Evolutionary conservation across 768 basidiomycete genomes (phyloP).

Genomic region (Suillus placidus): DNA sequence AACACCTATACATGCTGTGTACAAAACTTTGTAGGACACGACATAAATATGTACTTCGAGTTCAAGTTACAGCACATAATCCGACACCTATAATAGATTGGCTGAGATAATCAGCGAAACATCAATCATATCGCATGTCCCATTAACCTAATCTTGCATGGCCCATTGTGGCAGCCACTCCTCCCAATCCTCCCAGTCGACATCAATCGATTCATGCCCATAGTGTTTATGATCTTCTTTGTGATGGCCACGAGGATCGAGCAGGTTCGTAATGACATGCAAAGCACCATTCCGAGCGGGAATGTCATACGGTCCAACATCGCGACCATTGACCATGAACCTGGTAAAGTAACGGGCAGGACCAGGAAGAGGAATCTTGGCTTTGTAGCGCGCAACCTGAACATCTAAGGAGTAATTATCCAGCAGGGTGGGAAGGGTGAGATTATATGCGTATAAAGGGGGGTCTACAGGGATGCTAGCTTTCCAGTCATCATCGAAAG

Average conservation of each 20-base stretch:
- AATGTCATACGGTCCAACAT: constrained; percentile 46
- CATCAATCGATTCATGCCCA: constrained; percentile 10
- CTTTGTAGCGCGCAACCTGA: constrained; percentile 49
- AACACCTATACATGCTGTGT: background rate
- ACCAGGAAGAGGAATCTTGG: constrained; percentile 42
- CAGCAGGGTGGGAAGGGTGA: constrained; percentile 46
- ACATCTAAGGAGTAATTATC: constrained; percentile 47
- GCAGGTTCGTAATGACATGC: constrained; percentile 47
- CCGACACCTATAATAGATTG: background rate
- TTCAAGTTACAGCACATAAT: background rate
- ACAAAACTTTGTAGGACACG: background rate
- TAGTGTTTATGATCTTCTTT: constrained; percentile 2
- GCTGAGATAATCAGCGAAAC: background rate
- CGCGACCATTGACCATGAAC: constrained; percentile 43
- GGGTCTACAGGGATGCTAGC: background rate
- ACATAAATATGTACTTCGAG: background rate
- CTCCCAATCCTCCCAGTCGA: constrained; percentile 49
- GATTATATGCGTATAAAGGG: constrained; percentile 37
- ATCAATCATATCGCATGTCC: background rate
- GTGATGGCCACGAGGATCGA: constrained; percentile 41
- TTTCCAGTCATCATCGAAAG: constrained; percentile 6
- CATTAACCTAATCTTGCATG: constrained; percentile 29
- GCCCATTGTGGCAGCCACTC: constrained; percentile 55
- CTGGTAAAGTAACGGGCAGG: constrained; percentile 39
- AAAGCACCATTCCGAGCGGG: constrained; percentile 60